These are phyloP conservation scores for Gonapodya prolifera DNA, from an alignment of 192 early-diverging fungal genomes.

Conservation along the genomic window DNA sequence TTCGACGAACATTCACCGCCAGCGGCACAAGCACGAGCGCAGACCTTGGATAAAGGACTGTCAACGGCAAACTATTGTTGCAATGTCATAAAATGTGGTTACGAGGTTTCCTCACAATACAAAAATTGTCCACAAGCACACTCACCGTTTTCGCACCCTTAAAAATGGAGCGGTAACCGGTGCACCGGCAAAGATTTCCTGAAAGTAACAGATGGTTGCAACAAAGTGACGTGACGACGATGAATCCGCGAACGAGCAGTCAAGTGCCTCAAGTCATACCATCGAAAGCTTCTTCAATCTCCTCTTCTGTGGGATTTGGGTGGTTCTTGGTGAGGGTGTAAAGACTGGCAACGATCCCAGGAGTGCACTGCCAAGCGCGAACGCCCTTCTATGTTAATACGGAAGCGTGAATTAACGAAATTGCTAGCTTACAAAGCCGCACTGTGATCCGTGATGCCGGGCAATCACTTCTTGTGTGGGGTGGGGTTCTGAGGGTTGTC, in stretches of 20 bases:
- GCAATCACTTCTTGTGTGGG: conserved; percentile 67
- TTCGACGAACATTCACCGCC: not conserved
- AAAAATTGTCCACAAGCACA: not conserved
- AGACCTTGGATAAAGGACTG: not conserved
- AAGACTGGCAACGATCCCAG: conserved; percentile 80
- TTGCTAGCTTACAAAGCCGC: conserved; percentile 51
- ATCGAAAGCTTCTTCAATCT: conserved; percentile 70
- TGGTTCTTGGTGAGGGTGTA: conserved; percentile 57
- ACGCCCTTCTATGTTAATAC: too few species aligned
- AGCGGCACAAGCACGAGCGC: not conserved
- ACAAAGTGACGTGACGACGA: not conserved
- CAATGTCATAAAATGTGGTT: not conserved
- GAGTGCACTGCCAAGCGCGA: conserved; percentile 41
- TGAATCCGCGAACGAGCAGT: not conserved
- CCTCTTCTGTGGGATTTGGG: conserved; percentile 44
- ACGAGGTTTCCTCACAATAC: not conserved
- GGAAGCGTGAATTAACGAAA: not conserved
- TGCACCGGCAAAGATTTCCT: conserved; percentile 80
- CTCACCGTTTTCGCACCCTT: conserved; percentile 62
- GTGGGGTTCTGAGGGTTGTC: conserved; percentile 52
- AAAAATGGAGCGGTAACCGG: conserved; percentile 76
- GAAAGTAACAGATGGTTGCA: not conserved
- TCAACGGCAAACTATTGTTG: not conserved
- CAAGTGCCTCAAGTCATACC: conserved; percentile 20
- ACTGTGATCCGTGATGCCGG: conserved; percentile 65